Evolutionary conservation across 1,139 yeast species (phyloP).

Genomic region (Geotrichum australiense): DNA sequence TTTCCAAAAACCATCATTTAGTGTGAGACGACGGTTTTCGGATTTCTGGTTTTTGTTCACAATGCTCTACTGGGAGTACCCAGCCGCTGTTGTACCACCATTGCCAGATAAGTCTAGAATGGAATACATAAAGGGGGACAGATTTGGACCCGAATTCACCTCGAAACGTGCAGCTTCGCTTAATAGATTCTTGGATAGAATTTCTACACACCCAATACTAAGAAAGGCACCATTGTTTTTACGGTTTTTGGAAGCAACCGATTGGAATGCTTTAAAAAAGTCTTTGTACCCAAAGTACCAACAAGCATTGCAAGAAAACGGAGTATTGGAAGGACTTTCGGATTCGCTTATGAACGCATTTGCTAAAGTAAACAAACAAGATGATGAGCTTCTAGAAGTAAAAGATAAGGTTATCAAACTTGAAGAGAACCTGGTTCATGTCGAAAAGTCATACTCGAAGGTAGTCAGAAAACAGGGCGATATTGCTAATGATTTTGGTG

Average conservation of each 20-base stretch:
- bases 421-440: conserved; percentile 70
- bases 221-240: conserved; percentile 66
- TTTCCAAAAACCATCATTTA: conserved; percentile 40
- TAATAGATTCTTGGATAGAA: conserved; percentile 64
- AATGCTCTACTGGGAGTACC: conserved; percentile 67
- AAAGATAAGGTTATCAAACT: conserved; percentile 75
- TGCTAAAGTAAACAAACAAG: conserved; percentile 67
- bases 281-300: conserved; percentile 35
- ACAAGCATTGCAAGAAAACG: conserved; percentile 20
- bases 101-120: conserved; percentile 87
- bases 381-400: conserved; percentile 75
- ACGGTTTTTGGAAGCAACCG: conserved; percentile 70
- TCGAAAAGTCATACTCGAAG: conserved; percentile 71
- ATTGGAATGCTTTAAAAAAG: conserved; percentile 76
- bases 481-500: conserved; percentile 63
- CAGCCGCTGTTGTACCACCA: conserved; percentile 86
- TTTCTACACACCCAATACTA: conserved; percentile 66
- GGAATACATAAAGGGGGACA: conserved; percentile 92
- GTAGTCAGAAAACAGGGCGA: conserved; percentile 69
- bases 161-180: conserved; percentile 77
- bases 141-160: conserved; percentile 76
- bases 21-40: conserved; percentile 70
- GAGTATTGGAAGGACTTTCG: conserved; percentile 57
- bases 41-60: conserved; percentile 77
- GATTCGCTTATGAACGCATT: conserved; percentile 91